A percentile compares a stretch with the other conserved stretches of the same genome.
phyloP scores from a whole-genome alignment of 306 rosid genomes.

The Pyrus pyrifolia region DNA sequence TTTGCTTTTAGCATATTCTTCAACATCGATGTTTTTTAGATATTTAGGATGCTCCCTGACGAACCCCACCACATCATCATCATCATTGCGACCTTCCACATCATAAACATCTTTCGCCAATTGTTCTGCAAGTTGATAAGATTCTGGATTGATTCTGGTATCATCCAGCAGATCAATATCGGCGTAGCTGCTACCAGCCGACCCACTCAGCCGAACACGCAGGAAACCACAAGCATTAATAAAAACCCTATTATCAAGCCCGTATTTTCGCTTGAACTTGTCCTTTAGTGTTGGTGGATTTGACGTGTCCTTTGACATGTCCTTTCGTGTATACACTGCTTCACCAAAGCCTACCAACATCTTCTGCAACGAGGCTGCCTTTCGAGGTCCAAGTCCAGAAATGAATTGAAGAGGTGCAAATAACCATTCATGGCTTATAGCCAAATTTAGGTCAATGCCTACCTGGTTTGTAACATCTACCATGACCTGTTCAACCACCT shows the following conservation, averaged over 20 bases:
- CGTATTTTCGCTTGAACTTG: conserved; percentile 19
- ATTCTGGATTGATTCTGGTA: conserved; percentile 95
- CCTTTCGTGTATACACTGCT: conserved; percentile 76
- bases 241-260: conserved; percentile 83
- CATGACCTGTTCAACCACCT: conserved; percentile 53
- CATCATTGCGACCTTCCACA: conserved; percentile 74
- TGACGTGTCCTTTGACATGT: conserved; percentile 34
- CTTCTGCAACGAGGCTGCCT: conserved; percentile 86
- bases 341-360: conserved; percentile 75
- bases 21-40: conserved; percentile 66
- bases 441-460: conserved; percentile 85
- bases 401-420: conserved; percentile 79
- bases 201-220: conserved; percentile 88
- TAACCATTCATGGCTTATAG: conserved; percentile 86
- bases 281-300: no score
- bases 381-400: conserved; percentile 97
- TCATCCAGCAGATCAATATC: conserved; percentile 90
- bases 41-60: conserved; percentile 80
- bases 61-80: conserved; percentile 44
- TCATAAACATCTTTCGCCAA: conserved; percentile 90
- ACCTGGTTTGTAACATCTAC: conserved; percentile 57
- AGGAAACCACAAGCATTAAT: conserved; percentile 88
- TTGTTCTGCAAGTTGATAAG: conserved; percentile 81
- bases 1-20: conserved; percentile 60
- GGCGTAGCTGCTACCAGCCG: conserved; percentile 80